Evolutionary conservation across 2,329 filamentous ascomycete species (phyloP), one percentile per base, ranked within the genome.

Genomic region (Colletotrichum noveboracense): DNA sequence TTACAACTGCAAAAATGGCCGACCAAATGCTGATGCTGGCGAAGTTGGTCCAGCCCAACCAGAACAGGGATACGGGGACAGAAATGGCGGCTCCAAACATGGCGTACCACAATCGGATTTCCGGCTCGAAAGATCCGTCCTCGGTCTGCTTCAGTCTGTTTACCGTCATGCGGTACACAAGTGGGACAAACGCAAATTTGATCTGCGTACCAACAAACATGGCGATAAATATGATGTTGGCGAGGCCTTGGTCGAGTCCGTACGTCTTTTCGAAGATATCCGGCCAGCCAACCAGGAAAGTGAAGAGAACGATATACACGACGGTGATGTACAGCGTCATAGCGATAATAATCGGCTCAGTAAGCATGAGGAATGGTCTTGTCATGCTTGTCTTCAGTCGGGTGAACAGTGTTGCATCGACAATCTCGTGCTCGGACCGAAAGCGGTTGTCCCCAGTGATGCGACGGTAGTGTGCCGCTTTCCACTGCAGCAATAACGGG

Each of bases 371-470:
- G 28, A 86, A 88, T 0, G 87, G 87, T 0, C 87, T 80, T 4
- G 84, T 83, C 78, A 85, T 85, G 55, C 89, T 80, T 13, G 90
- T 81, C 1, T 87, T 89, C 13, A 85, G 83, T 4, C 85, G 80
- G 64, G 93, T 89, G 6, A 91, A 91, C 52, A 89, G 86, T 62
- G 91, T 85, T 77, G 80, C 79, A 6, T 78, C 77, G 5, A 91
- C 82, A 68, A 89, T 90, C 81, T 94, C 93, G 71, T 94, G 93
- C 8, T 92, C 89, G 10, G 92, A 93, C 67, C 88, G 86, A 84
- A 90, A 94, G 62, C 89, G 86, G n/a, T 87, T 83, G 75, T 94
- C 89, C 6, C 91, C 91, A 0, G 91, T 94, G 76, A 92, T 89
- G 78, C 88, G 84, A 62, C 93, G 89, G 71, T 93, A 83, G 77